Base-by-base conservation (phyloP, 495 filamentous ascomycete species). In the Clohesyomyces aquaticus region DNA sequence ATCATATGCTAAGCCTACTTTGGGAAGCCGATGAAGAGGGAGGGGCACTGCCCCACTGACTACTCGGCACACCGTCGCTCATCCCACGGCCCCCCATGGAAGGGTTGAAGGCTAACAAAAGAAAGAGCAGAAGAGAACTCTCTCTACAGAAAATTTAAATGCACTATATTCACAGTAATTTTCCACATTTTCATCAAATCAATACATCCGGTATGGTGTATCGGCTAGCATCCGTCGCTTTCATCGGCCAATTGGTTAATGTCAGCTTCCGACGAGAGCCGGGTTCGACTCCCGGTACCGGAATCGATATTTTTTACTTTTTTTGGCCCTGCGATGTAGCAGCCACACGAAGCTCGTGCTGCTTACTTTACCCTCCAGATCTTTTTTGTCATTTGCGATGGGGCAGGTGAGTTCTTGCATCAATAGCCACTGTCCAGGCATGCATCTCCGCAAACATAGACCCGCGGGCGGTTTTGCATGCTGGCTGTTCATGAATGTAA, bases 221-320 rank as follows among this genome's bases (percentile, higher is more conserved):
- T 64, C 61, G 61, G 61, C 53, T 64, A 64, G 61, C 61, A 64
- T 64, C 61, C 61, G 61, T 64, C 61, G 61, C 61, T 64, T 64
- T 64, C 61, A 64, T 64, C 11, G 51, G 43, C 21, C n/a, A 18
- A 56, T 21, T 3, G 18, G 27, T 8, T 14, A 64, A 57, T 64
- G 61, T 50, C 32, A 57, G 61, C 61, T 26, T 51, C 61, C 61
- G 61, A 64, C 61, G 61, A 64, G 61, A 64, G 61, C 61, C 61
- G 61, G 61, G 61, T 64, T 64, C 61, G 61, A 64, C 54, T 64
- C 61, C 61, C 61, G 61, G 61, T 64, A 57, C 18, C 61, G 61
- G 61, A 50, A 57, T 35, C 8, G 29, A 27, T 41, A 9, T 50
- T 46, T 63, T 55, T 56, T 4, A 14, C 12, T 27, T 56, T 56